Conservation (phyloP, 768 basidiomycete species). For the Suillus placidus region DNA sequence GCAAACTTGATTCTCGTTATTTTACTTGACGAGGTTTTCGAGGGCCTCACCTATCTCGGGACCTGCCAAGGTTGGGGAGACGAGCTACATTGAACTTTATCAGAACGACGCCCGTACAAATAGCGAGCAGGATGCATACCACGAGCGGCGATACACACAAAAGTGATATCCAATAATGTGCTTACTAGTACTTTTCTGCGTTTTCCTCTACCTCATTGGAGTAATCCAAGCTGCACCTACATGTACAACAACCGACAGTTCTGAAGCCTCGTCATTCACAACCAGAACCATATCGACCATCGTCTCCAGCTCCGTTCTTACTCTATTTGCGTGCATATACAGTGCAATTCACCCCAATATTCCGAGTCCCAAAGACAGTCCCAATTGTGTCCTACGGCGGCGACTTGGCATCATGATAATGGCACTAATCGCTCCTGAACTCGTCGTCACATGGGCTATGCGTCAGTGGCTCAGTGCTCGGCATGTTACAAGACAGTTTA, state of each 20-base stretch:
- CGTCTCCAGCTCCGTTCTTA: constrained; percentile 26
- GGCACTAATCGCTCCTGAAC: constrained; percentile 26
- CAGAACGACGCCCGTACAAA: too few species aligned
- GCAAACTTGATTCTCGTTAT: too few species aligned
- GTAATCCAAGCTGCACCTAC: neutral
- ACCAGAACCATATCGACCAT: constrained; percentile 27
- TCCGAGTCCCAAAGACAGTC: constrained; percentile 8
- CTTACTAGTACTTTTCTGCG: neutral
- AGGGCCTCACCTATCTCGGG: too few species aligned
- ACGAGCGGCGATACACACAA: neutral
- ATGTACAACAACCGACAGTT: neutral
- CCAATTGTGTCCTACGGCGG: neutral
- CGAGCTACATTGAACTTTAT: too few species aligned
- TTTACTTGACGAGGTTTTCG: too few species aligned
- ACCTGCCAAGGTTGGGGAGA: too few species aligned
- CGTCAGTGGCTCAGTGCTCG: constrained; percentile 22
- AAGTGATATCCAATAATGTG: too few species aligned
- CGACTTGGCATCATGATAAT: constrained; percentile 19
- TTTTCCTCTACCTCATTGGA: neutral
- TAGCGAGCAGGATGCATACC: neutral
- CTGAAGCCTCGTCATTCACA: neutral
- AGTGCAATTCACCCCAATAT: constrained; percentile 31
- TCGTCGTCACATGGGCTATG: constrained; percentile 25
- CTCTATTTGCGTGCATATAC: constrained; percentile 30
- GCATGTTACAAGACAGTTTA: neutral